Percentiles rank a stretch among this genome's conserved stretches.
phyloP scores from a whole-genome alignment of 805 yeast species.

The Candida coquimbonensis region DNA sequence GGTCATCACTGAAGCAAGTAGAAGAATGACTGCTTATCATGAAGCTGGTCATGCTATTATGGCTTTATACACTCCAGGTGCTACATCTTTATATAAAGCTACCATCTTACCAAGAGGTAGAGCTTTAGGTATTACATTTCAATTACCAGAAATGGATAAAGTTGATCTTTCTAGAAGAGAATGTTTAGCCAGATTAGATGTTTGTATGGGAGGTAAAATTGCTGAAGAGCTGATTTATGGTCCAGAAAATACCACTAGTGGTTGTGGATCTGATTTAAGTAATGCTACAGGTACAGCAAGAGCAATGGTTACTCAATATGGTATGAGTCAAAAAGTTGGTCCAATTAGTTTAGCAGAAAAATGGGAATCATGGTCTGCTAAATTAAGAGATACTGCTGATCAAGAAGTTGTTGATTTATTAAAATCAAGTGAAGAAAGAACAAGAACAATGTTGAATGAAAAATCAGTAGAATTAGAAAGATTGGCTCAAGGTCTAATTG shows the following conservation, averaged over 20 bases:
- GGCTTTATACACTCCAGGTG: constrained; percentile 92
- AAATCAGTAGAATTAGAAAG: constrained; percentile 69
- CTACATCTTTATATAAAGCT: constrained; percentile 93
- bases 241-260: constrained; percentile 85
- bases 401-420: constrained; percentile 78
- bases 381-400: constrained; percentile 84
- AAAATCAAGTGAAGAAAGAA: constrained; percentile 70
- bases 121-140: constrained; percentile 95
- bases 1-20: constrained; percentile 94
- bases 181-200: constrained; percentile 87
- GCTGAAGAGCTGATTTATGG: constrained; percentile 95
- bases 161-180: constrained; percentile 87
- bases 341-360: constrained; percentile 85
- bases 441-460: constrained; percentile 57
- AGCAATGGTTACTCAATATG: constrained; percentile 94
- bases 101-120: constrained; percentile 95
- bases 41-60: constrained; percentile 99
- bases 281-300: constrained; percentile 90
- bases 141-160: constrained; percentile 96
- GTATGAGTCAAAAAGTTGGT: constrained; percentile 92
- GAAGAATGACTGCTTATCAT: constrained; percentile 93
- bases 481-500: constrained; percentile 87
- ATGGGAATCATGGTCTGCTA: constrained; percentile 94
- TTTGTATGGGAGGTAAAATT: constrained; percentile 97
- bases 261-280: constrained; percentile 87